Evolutionary conservation across 768 basidiomycete genomes (phyloP).

Genomic region (Termitomyces sp.): DNA sequence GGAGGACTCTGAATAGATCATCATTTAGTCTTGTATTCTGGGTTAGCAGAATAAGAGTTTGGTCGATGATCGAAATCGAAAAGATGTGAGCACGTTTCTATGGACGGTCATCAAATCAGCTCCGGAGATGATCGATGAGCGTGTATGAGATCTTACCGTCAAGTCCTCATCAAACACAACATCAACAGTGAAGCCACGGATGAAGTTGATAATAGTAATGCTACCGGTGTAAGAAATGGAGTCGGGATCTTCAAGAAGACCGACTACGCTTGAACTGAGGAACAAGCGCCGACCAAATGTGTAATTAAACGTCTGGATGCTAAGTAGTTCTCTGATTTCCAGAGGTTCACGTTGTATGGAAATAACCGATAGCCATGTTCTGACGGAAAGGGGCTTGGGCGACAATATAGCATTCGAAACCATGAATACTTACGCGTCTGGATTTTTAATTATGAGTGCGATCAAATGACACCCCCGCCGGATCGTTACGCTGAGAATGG

Average conservation of each 20-base stretch:
- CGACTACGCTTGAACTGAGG: slow-evolving; percentile 2
- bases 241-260: not conserved
- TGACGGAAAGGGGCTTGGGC: not conserved
- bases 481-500: too few species aligned
- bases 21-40: too few species aligned
- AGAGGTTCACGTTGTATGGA: not conserved
- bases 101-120: not conserved
- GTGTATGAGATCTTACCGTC: slow-evolving; percentile 1
- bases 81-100: not conserved
- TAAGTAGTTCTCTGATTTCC: not conserved
- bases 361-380: not conserved
- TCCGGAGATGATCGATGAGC: not conserved
- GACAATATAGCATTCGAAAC: too few species aligned
- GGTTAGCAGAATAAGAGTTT: not conserved
- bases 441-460: too few species aligned
- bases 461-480: too few species aligned
- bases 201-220: slow-evolving; percentile 6
- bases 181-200: not conserved
- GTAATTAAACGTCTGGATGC: fast-evolving
- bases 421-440: too few species aligned
- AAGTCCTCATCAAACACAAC: not conserved
- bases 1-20: not conserved
- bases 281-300: not conserved
- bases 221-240: not conserved
- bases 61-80: not conserved